phyloP scores from a whole-genome alignment of 2,329 filamentous ascomycete species.

The Talaromyces sp. region DNA sequence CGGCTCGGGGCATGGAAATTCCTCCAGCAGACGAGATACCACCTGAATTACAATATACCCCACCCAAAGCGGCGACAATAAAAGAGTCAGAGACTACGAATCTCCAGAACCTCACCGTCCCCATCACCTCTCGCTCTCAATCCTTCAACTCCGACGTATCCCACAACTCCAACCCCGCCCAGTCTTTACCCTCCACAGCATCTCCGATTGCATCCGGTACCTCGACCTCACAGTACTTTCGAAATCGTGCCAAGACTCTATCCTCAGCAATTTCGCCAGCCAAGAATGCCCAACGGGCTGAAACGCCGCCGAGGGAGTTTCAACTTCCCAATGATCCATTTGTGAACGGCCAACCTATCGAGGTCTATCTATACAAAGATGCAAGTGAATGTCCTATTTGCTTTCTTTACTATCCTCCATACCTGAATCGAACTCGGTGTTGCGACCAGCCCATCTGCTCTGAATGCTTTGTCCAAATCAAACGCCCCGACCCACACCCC shows the following conservation, averaged over 20 bases:
- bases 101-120: constrained; percentile 74
- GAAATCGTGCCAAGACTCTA: constrained; percentile 84
- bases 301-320: constrained; percentile 77
- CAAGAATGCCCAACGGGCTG: constrained; percentile 70
- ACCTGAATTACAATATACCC: constrained; percentile 62
- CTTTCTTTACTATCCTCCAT: constrained; percentile 92
- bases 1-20: constrained; percentile 79
- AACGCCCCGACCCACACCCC: constrained; percentile 86
- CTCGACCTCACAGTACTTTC: constrained; percentile 64
- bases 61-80: constrained; percentile 49
- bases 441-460: constrained; percentile 97
- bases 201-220: constrained; percentile 57
- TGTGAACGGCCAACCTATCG: constrained; percentile 91
- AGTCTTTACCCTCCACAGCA: constrained; percentile 63
- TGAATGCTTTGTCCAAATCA: constrained; percentile 98
- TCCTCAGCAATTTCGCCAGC: constrained; percentile 81
- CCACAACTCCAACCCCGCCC: constrained; percentile 64
- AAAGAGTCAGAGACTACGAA: constrained; percentile 58
- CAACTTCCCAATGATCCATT: constrained; percentile 78
- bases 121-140: constrained; percentile 74
- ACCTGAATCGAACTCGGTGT: constrained; percentile 90
- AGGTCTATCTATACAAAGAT: constrained; percentile 92
- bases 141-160: constrained; percentile 77
- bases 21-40: constrained; percentile 83
- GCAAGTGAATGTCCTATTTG: constrained; percentile 92